These are phyloP conservation scores for Populus simonii DNA, from an alignment of 345 rosid genomes.

Conservation along the genomic window DNA sequence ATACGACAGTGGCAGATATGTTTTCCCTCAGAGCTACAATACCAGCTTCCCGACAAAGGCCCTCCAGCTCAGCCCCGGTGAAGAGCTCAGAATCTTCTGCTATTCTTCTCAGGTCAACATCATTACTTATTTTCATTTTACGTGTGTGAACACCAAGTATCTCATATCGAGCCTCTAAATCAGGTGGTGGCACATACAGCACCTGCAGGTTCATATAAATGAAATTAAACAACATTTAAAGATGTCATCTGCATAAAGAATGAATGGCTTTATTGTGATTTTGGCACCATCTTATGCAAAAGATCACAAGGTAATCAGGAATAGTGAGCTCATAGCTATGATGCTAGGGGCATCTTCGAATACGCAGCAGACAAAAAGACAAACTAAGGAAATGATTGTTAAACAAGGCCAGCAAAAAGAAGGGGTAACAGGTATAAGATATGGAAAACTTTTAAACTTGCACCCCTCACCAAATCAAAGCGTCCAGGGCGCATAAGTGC, in stretches of 20 bases:
- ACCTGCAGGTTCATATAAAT: conserved; percentile 39
- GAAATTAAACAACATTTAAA: conserved; percentile 6
- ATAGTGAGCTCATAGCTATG: not conserved
- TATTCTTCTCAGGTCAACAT: conserved; percentile 61
- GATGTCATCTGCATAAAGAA: not conserved
- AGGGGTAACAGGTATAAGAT: too few species aligned
- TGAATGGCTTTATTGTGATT: not conserved
- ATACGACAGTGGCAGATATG: conserved; percentile 56
- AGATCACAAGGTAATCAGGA: not conserved
- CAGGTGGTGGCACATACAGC: conserved; percentile 80
- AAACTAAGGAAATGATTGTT: not conserved
- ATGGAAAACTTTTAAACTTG: too few species aligned
- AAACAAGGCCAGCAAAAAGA: not conserved
- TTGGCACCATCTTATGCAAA: not conserved
- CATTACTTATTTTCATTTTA: conserved; percentile 62
- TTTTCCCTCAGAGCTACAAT: conserved; percentile 78
- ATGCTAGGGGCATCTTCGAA: not conserved
- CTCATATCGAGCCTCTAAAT: conserved; percentile 69
- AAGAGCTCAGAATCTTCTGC: conserved; percentile 80
- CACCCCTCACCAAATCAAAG: conserved; percentile 65
- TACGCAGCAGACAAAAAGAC: not conserved
- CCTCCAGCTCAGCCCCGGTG: conserved; percentile 85
- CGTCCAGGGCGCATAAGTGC: conserved; percentile 98
- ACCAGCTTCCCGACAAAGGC: conserved; percentile 84
- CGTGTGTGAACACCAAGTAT: conserved; percentile 74